Percentiles rank a stretch among this genome's conserved stretches.
phyloP scores from a whole-genome alignment of 1,139 yeast genomes.

The Meyerozyma sp. region DNA sequence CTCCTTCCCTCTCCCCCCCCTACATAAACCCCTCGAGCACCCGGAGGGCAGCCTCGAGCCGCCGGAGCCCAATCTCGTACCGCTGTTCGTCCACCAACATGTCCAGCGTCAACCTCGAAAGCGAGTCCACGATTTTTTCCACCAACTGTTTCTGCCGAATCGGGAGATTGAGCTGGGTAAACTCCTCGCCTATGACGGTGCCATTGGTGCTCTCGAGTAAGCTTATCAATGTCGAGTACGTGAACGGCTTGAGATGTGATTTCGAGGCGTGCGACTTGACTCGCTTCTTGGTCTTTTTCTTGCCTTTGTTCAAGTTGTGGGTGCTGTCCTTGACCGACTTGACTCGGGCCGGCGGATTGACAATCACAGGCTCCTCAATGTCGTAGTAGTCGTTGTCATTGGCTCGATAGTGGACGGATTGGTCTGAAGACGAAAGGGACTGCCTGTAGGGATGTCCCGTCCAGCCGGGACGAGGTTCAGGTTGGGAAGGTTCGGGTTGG shows the following conservation, averaged over 20 bases:
- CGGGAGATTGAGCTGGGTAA: constrained; percentile 69
- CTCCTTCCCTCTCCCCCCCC: not conserved
- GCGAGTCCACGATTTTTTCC: constrained; percentile 79
- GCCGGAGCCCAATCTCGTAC: constrained; percentile 71
- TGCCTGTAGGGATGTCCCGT: not conserved
- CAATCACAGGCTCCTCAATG: constrained; percentile 33
- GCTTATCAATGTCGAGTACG: constrained; percentile 53
- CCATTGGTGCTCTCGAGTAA: constrained; percentile 61
- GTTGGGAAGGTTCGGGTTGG: no score
- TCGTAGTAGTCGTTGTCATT: constrained; percentile 35
- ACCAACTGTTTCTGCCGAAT: constrained; percentile 71
- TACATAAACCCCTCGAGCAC: constrained; percentile 73
- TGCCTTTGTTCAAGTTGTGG: constrained; percentile 4
- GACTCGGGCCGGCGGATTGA: constrained; percentile 25
- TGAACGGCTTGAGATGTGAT: constrained; percentile 43
- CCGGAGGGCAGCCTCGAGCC: constrained; percentile 74
- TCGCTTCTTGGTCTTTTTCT: constrained; percentile 7
- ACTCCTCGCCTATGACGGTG: constrained; percentile 62
- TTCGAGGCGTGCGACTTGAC: constrained; percentile 9
- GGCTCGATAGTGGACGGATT: not conserved
- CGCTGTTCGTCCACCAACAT: constrained; percentile 81
- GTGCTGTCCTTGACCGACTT: constrained; percentile 28
- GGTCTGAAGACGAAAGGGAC: not conserved
- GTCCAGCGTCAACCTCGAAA: constrained; percentile 81
- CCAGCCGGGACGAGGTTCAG: not conserved